Base-by-base conservation (phyloP, 192 early-diverging fungal genomes). In the Coemansia sp. region DNA sequence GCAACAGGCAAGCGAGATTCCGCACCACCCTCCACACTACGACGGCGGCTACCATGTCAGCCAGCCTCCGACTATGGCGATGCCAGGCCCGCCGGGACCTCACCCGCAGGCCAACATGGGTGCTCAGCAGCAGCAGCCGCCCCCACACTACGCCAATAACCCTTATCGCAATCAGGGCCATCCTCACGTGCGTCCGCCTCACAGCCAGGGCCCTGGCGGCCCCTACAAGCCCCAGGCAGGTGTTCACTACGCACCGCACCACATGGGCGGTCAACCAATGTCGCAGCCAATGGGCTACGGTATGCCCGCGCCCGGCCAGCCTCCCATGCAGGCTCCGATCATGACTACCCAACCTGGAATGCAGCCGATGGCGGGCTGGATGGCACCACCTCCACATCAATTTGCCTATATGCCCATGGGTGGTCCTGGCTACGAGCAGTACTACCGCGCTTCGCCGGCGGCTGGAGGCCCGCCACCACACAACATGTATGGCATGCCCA, bases 331-430 rank as follows among this genome's bases (percentile, higher is more conserved):
- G 74, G 64, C 57, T 31, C 65, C 69, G n/a, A 79, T 82, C 53
- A 82, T 82, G 80, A 74, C 80, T 36, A 70, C 80, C 0, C 80
- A 82, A 69, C 80, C 80, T 12, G 73, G 70, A 52, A 83, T 83
- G 80, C 65, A 50, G 62, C 80, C 80, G 15, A 83, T 83, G 75
- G 75, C 77, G 64, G 75, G 75, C 46, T 83, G 80, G 80, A 78
- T 83, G 69, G 68, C 55, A 22, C 79, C 75, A 10, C 75, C 70
- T n/a, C 57, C 57, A 2, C 76, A 71, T 34, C 79, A 83, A 64
- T 83, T 72, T 65, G 79, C 74, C 5, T 83, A 83, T 61, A 72
- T 83, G 69, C 80, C 75, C 43, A 75, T 83, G 58, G 68, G 47
- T 18, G 53, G 53, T 7, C 53, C 53, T 31, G 76, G 67, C 39